These are phyloP conservation scores for Leptodermis oblonga DNA, from an alignment of 257 asterid genomes.

Conservation along the genomic window DNA sequence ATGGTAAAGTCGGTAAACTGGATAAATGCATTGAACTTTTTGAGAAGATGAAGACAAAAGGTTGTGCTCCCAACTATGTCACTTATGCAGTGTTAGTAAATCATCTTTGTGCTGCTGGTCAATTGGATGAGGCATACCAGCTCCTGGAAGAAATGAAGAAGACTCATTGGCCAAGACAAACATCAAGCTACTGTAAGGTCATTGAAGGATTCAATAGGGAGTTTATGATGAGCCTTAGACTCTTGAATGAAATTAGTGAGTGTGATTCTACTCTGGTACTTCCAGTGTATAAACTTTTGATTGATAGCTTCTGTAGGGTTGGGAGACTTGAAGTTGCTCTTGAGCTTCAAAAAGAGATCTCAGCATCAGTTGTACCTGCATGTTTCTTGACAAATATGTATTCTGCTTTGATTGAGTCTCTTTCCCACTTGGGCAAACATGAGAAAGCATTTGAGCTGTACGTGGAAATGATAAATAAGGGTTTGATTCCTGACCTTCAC, in stretches of 20 bases:
- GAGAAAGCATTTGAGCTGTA: slow-evolving; percentile 69
- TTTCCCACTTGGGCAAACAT: slow-evolving; percentile 44
- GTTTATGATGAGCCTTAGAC: slow-evolving; percentile 53
- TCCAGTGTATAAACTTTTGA: slow-evolving; percentile 64
- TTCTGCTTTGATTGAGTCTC: slow-evolving; percentile 59
- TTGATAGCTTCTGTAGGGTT: slow-evolving; percentile 68
- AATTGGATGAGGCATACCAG: slow-evolving; percentile 70
- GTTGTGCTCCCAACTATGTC: slow-evolving; percentile 78
- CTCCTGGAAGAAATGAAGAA: slow-evolving; percentile 90
- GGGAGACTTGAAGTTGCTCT: slow-evolving; percentile 75
- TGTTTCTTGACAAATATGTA: slow-evolving; percentile 33
- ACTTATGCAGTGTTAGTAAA: slow-evolving; percentile 74
- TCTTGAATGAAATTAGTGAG: slow-evolving; percentile 57
- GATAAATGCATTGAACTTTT: slow-evolving; percentile 64
- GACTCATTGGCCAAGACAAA: slow-evolving; percentile 73
- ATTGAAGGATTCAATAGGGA: slow-evolving; percentile 80
- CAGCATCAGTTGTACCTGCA: slow-evolving; percentile 31
- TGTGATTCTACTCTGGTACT: slow-evolving; percentile 44
- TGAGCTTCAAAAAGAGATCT: slow-evolving; percentile 59
- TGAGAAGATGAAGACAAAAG: slow-evolving; percentile 54
- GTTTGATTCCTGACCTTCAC: slow-evolving; percentile 55
- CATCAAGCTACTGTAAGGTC: slow-evolving; percentile 61
- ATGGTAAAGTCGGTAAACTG: slow-evolving; percentile 66
- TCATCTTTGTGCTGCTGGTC: slow-evolving; percentile 58
- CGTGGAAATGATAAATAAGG: slow-evolving; percentile 48